Evolutionary conservation across 768 basidiomycete genomes (phyloP), one percentile per base, ranked within the genome.

Genomic region (Suillus subluteus): DNA sequence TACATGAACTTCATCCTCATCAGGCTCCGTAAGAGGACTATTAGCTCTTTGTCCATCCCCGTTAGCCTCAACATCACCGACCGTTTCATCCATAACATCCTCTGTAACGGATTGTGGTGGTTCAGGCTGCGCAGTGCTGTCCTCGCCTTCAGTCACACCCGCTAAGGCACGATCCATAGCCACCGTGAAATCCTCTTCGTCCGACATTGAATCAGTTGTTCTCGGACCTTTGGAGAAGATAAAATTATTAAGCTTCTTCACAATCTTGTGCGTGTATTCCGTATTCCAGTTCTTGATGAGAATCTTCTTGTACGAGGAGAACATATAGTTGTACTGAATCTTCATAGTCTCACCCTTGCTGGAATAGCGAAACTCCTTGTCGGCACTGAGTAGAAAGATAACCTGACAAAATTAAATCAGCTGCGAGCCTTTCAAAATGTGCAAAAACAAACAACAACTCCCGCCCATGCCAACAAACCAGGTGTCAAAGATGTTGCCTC

Each of bases 251-350:
- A 65, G n/a, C 3, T 21, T 15, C 26, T 30, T 32, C n/a, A 65
- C 26, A 3, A 65, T 41, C 4, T 65, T 16, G 3, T 7, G 12
- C 2, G 15, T 41, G 52, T 41, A 41, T 18, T n/a, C 13, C 0
- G 40, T 59, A 15, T 44, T 55, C 64, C 64, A 65, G n/a, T 37
- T 59, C 64, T 23, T 65, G 54, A 65, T 30, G 23, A 65, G 1
- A 32, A 65, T 18, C 38, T 65, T 61, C 52, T 65, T 65, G 15
- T 65, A 65, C 0, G 5, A 61, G 6, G 37, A 15, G 26, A 65
- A 65, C 64, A 65, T 65, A 0, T 37, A 26, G 21, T 4, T 23
- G 3, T 65, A 65, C 8, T 38, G 23, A 1, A 65, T 43, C 8
- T 43, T 37, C 4, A 26, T 56, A 1, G 11, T 41, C 52, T 32